Percentiles rank a stretch among this genome's conserved stretches.
These are phyloP conservation scores for Monosporascus cannonballus DNA, from an alignment of 2,329 filamentous ascomycete genomes.

Conservation along the genomic window DNA sequence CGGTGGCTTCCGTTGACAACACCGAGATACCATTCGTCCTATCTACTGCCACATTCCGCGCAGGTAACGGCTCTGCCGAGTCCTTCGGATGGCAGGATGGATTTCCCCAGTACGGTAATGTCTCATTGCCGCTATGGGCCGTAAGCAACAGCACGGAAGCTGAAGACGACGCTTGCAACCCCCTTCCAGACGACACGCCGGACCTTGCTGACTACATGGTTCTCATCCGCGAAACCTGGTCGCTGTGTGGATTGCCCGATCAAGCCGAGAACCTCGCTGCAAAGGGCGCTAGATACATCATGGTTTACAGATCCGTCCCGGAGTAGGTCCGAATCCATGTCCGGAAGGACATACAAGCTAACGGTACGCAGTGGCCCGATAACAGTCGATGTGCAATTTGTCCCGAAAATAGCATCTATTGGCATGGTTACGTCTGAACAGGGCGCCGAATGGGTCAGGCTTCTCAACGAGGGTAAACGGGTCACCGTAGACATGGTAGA, in stretches of 20 bases:
- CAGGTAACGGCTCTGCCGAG: neutral
- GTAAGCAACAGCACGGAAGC: conserved; percentile 23
- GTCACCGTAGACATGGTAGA: conserved; percentile 16
- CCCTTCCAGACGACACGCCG: conserved; percentile 31
- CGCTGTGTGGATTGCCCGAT: conserved; percentile 25
- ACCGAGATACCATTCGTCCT: neutral
- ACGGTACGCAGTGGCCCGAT: neutral
- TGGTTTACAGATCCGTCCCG: conserved; percentile 29
- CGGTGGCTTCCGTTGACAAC: neutral
- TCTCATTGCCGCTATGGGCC: conserved; percentile 19
- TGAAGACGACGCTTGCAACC: conserved; percentile 29
- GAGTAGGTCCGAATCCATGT: conserved; percentile 11
- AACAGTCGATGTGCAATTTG: neutral
- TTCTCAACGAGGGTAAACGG: conserved; percentile 13
- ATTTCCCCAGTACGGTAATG: conserved; percentile 5
- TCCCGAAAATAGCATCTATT: conserved; percentile 7
- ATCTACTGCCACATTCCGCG: neutral
- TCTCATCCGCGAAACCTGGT: conserved; percentile 27
- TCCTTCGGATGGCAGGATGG: conserved; percentile 12
- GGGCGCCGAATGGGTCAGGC: conserved; percentile 17
- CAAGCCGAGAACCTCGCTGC: conserved; percentile 34
- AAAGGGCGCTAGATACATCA: conserved; percentile 34
- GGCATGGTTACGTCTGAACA: conserved; percentile 12
- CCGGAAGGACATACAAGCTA: neutral
- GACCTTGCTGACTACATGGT: conserved; percentile 35